These are phyloP conservation scores for Cystobasidium ongulense DNA, from an alignment of 768 basidiomycete genomes.

Conservation along the genomic window DNA sequence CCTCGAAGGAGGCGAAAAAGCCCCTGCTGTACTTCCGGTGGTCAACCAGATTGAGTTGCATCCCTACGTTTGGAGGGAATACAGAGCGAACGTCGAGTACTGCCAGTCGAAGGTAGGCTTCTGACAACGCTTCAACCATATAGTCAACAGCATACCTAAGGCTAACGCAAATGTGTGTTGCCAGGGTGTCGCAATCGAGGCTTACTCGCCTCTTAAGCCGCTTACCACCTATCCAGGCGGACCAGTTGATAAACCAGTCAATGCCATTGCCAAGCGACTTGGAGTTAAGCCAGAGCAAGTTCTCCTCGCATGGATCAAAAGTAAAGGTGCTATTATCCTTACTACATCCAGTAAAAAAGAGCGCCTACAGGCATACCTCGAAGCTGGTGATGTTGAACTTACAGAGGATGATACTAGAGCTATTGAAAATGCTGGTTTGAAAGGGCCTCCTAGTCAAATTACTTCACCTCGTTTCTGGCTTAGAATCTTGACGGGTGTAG, in stretches of 20 bases:
- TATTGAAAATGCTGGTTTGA: constrained; percentile 45
- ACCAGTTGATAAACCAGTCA: constrained; percentile 56
- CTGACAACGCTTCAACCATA: neutral
- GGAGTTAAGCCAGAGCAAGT: constrained; percentile 60
- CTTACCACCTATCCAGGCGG: constrained; percentile 58
- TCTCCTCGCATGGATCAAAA: constrained; percentile 60
- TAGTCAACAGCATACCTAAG: neutral
- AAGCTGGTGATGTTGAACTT: constrained; percentile 54
- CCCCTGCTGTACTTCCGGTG: constrained; percentile 56
- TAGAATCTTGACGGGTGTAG: neutral
- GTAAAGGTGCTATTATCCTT: constrained; percentile 61
- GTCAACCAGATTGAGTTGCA: constrained; percentile 62
- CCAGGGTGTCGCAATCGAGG: constrained; percentile 56
- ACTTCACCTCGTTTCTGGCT: neutral
- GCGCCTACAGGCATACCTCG: constrained; percentile 62
- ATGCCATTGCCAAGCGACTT: constrained; percentile 53
- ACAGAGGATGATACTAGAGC: constrained; percentile 44
- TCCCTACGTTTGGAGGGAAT: constrained; percentile 61
- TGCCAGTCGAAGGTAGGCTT: constrained; percentile 48
- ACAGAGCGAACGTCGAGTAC: constrained; percentile 54
- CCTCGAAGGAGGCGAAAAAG: constrained; percentile 58
- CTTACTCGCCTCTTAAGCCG: constrained; percentile 63
- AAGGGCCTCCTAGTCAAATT: constrained; percentile 34
- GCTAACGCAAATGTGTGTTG: neutral
- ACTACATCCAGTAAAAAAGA: constrained; percentile 59